Evolutionary conservation across 192 early-diverging fungal genomes (phyloP).

Genomic region (Cladochytrium replicatum): DNA sequence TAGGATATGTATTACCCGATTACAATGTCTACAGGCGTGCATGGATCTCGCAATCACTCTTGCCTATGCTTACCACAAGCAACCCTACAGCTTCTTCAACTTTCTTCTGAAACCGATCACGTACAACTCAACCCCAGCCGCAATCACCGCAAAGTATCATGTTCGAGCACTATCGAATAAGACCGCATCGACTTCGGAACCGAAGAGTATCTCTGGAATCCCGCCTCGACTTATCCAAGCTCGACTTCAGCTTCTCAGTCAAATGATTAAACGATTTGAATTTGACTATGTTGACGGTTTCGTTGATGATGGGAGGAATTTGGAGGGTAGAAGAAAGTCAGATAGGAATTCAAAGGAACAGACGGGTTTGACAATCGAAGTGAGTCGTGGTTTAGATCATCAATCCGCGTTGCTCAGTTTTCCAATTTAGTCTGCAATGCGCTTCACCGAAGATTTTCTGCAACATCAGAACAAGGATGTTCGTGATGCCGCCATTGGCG

Average conservation of each 20-base stretch:
- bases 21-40: conserved; percentile 11
- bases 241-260: no score
- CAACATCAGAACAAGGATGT: conserved; percentile 52
- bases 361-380: conserved; percentile 37
- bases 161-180: no score
- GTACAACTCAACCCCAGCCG: no score
- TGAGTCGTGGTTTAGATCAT: conserved; percentile 3
- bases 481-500: conserved; percentile 41
- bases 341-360: conserved; percentile 21
- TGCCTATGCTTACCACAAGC: conserved; percentile 34
- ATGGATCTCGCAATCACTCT: conserved; percentile 39
- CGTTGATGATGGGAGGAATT: no score
- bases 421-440: conserved; percentile 45
- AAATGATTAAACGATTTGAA: no score
- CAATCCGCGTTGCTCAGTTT: background rate
- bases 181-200: no score
- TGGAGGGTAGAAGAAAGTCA: conserved; percentile 5
- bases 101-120: conserved; percentile 38
- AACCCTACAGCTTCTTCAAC: conserved; percentile 40
- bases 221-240: no score
- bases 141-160: no score
- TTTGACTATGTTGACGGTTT: no score
- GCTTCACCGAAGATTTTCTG: conserved; percentile 43
- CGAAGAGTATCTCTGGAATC: no score
- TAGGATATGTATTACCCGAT: background rate